Percentiles rank a stretch among this genome's conserved stretches.
phyloP scores from a whole-genome alignment of 345 rosid species.

The Lepidium aucheri region DNA sequence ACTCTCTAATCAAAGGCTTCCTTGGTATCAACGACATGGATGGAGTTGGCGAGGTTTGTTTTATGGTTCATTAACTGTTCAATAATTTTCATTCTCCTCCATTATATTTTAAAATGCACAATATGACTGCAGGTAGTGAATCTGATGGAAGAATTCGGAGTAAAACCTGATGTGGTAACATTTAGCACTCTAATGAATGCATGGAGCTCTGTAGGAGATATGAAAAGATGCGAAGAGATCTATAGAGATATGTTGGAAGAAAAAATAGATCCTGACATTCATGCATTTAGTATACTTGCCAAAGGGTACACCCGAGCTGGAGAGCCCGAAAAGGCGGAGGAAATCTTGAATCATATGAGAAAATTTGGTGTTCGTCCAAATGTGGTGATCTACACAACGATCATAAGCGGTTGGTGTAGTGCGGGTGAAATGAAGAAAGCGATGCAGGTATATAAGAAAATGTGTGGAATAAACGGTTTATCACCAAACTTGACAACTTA shows the following conservation, averaged over 20 bases:
- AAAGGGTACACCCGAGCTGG: conserved; percentile 77
- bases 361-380: conserved; percentile 53
- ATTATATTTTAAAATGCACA: neutral
- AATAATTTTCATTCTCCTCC: neutral
- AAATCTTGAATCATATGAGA: conserved; percentile 47
- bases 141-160: conserved; percentile 60
- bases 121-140: conserved; percentile 45
- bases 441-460: conserved; percentile 42
- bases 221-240: conserved; percentile 80
- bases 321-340: conserved; percentile 66
- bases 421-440: conserved; percentile 72
- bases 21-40: conserved; percentile 46
- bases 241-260: conserved; percentile 67
- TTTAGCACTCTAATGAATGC: conserved; percentile 93
- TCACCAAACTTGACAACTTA: conserved; percentile 69
- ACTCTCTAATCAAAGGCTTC: conserved; percentile 79
- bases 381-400: conserved; percentile 77
- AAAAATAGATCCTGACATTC: conserved; percentile 70
- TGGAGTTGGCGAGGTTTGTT: conserved; percentile 71
- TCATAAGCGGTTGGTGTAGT: conserved; percentile 82
- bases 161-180: conserved; percentile 74
- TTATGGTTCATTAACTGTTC: neutral
- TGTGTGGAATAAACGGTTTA: conserved; percentile 43
- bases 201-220: conserved; percentile 79
- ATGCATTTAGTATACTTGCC: conserved; percentile 72